Evolutionary conservation across 257 asterid genomes (phyloP).

Genomic region (Cynanchum wilfordii): DNA sequence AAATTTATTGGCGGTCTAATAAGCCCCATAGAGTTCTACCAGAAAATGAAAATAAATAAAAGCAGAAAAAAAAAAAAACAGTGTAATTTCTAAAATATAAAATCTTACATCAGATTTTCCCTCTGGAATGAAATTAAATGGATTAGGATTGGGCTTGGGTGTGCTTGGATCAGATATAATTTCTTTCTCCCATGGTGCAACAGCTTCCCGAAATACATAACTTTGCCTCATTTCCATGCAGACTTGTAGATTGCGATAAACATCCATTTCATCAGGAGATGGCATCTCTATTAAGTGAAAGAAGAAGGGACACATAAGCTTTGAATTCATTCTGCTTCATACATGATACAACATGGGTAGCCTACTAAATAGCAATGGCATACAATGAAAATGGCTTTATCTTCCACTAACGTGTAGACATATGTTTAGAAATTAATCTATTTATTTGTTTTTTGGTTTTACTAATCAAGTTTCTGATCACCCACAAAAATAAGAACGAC

Average conservation of each 20-base stretch:
- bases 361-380: neutral
- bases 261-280: slow-evolving; percentile 81
- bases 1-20: slow-evolving; percentile 3
- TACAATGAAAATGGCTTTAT: neutral
- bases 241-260: slow-evolving; percentile 63
- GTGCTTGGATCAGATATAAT: slow-evolving; percentile 86
- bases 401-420: neutral
- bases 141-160: slow-evolving; percentile 78
- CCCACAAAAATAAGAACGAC: neutral
- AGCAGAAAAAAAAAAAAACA: slow-evolving; percentile 9
- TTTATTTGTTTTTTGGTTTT: neutral
- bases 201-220: slow-evolving; percentile 72
- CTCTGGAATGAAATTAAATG: slow-evolving; percentile 62
- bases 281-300: slow-evolving; percentile 59
- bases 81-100: slow-evolving; percentile 1
- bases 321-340: slow-evolving; percentile 3
- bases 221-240: slow-evolving; percentile 76
- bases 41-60: slow-evolving; percentile 6
- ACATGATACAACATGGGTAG: neutral
- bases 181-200: slow-evolving; percentile 87
- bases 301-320: neutral
- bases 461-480: neutral
- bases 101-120: slow-evolving; percentile 76
- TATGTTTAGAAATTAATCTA: neutral
- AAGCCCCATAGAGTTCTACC: slow-evolving; percentile 1